Evolutionary conservation across 139 green algal species (phyloP).

Genomic region (Chlorella sp.): DNA sequence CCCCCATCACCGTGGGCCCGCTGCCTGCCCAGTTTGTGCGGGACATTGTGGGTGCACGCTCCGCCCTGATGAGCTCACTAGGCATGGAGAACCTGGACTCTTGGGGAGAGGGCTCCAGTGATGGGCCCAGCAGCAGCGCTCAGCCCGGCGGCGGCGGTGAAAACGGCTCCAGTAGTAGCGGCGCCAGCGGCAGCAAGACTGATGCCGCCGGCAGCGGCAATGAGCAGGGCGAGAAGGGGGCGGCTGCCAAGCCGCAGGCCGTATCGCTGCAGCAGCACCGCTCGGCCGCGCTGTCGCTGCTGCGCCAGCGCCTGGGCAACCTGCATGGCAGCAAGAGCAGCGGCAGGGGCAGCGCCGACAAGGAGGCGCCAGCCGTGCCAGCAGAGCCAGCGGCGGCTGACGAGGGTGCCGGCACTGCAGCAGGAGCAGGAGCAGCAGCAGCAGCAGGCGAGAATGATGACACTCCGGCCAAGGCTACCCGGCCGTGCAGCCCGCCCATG

Average conservation of each 20-base stretch:
- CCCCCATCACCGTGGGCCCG: conserved; percentile 33
- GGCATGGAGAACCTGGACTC: conserved; percentile 36
- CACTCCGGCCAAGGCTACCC: too few species aligned
- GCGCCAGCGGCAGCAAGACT: not conserved
- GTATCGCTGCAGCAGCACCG: not conserved
- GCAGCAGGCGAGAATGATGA: too few species aligned
- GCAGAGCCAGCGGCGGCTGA: not conserved
- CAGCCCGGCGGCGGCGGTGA: not conserved
- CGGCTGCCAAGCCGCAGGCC: not conserved
- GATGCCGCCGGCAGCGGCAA: not conserved
- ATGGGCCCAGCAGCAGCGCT: too few species aligned
- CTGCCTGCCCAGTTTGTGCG: conserved; percentile 34
- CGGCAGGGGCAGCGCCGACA: not conserved
- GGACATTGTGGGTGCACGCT: conserved; percentile 16
- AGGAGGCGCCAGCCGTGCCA: too few species aligned
- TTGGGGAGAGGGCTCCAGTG: not conserved
- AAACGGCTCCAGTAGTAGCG: not conserved
- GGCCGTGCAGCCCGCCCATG: not conserved
- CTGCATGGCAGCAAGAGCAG: not conserved
- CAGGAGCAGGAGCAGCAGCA: too few species aligned
- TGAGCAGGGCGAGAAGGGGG: not conserved
- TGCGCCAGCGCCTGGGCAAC: conserved; percentile 14
- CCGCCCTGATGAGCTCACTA: conserved; percentile 1
- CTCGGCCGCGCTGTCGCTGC: not conserved
- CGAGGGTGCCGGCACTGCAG: not conserved